Evolutionary conservation across 2,329 filamentous ascomycete genomes (phyloP).

Genomic region (Colletotrichum zoysiae): DNA sequence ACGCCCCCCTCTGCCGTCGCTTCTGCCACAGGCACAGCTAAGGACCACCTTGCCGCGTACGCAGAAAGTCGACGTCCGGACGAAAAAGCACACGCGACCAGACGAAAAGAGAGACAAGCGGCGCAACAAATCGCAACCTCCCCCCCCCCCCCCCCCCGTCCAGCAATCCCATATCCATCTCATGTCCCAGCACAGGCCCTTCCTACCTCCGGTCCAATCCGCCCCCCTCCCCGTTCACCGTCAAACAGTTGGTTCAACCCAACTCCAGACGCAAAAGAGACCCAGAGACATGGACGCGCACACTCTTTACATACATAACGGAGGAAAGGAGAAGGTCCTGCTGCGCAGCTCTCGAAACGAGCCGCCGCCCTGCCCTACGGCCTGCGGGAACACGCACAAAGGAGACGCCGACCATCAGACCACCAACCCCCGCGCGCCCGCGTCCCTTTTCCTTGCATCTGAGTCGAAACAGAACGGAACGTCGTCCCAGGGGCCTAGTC

Average conservation of each 20-base stretch:
- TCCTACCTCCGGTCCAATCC: not conserved
- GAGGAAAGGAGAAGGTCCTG: not conserved
- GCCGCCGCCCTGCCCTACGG: too few species aligned
- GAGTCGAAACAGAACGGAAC: slow-evolving; percentile 24
- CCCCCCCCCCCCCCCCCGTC: too few species aligned
- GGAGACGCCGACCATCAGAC: slow-evolving; percentile 1
- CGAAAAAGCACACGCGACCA: not conserved
- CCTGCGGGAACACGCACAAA: not conserved
- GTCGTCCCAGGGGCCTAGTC: slow-evolving; percentile 13
- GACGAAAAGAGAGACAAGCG: not conserved
- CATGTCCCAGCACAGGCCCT: slow-evolving; percentile 2
- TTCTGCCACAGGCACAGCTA: not conserved
- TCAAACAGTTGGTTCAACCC: not conserved
- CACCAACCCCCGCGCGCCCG: not conserved
- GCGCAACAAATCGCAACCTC: not conserved
- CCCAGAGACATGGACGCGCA: not conserved
- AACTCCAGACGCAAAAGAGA: not conserved
- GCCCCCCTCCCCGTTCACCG: not conserved
- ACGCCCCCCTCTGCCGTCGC: not conserved
- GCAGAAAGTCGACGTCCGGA: not conserved
- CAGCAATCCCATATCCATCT: not conserved
- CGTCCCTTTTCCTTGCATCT: not conserved
- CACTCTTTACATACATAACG: too few species aligned
- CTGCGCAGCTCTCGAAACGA: slow-evolving; percentile 20
- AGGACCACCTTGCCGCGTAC: not conserved